Base-by-base conservation (phyloP, 2,329 filamentous ascomycete species). In the Fusarium liriodendri region DNA sequence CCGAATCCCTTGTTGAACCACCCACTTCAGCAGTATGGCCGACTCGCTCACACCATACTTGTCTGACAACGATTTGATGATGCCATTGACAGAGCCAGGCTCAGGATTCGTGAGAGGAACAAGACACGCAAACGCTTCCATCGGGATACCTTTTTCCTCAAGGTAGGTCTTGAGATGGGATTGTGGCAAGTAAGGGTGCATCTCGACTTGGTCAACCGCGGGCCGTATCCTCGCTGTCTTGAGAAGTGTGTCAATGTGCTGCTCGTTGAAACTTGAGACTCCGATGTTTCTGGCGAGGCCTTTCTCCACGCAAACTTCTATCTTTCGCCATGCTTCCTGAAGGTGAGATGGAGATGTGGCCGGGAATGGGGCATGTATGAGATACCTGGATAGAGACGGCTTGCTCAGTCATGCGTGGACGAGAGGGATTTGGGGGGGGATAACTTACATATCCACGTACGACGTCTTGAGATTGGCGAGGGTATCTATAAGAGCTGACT, bases 11-110 rank as follows among this genome's bases (percentile, higher is more conserved):
- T 58, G 55, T 18, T 58, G 55, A 16, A 29, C 14, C 10, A 40
- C 55, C 55, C 55, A 58, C 35, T 58, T 40, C 22, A 58, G 55
- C 5, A 58, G 4, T 6, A 58, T 38, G 14, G 33, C 6, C 0
- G 55, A 29, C 37, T 58, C 35, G 18, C 32, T 58, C 9, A 38
- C 55, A 5, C 55, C 16, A 6, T 58, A 38, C 33, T 47, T 57
- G 7, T 35, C 47, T 2, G 67, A 62, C 33, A 64, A 63, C 25
- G 50, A 58, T n/a, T 32, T 62, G 16, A 52, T 32, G 58, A 69
- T 25, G 5, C 5, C 14, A n/a, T 37, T 33, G 5, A 25, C 32
- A 10, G 32, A 5, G 14, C 52, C 32, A 16, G 52, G n/a, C 5
- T 22, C n/a, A 5, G 16, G 29, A 37, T 37, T 32, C 1, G 52